Base-by-base conservation (phyloP, 129 eudicot genomes). In the Arctium minus region DNA sequence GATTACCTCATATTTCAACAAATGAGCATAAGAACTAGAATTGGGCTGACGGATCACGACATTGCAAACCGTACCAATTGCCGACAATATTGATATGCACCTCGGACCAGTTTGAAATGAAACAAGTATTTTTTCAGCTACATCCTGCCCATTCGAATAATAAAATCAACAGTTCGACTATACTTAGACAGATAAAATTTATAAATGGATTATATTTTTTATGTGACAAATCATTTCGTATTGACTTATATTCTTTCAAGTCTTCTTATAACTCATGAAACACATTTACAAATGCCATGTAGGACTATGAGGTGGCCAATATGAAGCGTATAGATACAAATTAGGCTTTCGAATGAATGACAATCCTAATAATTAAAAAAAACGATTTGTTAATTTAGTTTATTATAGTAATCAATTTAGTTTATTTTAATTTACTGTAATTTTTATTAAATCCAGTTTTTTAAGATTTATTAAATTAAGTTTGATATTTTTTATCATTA, bases 1-100 rank as follows among this genome's bases (percentile, higher is more conserved):
- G 29, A 60, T 60, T 72, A 72, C 76, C 76, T 72, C 76, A 37
- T 72, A 72, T 72, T 72, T 72, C 50, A 72, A 8, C 50, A 15
- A 3, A 6, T 17, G 30, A 36, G 39, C 50, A 37, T 39, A 35
- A 35, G 76, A 15, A 37, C 48, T 22, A n/a, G 4, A 72, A 35
- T 18, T 50, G 9, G 76, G 76, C 12, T 72, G 76, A 17, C 76
- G 76, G 6, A 72, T 36, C 1, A 72, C 39, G 2, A 37, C 50
- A 72, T 72, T 37, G 18, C n/a, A 8, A 72, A 37, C 32, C 30
- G 2, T n/a, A 72, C 76, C 76, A 37, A 15, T 72, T 72, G 76
- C 50, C 15, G 76, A 72, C 27, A 72, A 6, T 37, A 72, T 3
- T 3, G 50, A 35, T 39, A 72, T 17, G 76, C 76, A 72, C n/a